phyloP scores from a whole-genome alignment of 2,329 filamentous ascomycete genomes.

The Nemania abortiva region DNA sequence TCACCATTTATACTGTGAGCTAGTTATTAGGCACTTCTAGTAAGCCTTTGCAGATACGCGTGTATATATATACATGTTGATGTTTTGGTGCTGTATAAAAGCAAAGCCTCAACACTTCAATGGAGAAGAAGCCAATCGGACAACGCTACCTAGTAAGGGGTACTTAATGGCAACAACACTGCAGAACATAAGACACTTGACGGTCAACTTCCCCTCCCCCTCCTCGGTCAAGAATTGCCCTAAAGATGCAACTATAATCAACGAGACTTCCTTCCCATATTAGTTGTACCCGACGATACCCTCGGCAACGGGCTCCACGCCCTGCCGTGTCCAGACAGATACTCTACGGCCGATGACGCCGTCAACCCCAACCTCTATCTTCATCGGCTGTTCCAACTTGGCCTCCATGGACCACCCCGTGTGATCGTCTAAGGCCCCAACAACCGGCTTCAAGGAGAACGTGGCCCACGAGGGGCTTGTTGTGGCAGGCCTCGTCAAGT shows the following conservation, averaged over 20 bases:
- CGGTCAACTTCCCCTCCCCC: neutral
- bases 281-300: constrained; percentile 64
- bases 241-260: neutral
- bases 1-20: no score
- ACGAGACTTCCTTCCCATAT: constrained; percentile 4
- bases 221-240: neutral
- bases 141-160: neutral
- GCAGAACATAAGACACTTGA: neutral
- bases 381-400: constrained; percentile 55
- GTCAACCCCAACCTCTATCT: constrained; percentile 58
- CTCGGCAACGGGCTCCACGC: constrained; percentile 56
- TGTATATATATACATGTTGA: no score
- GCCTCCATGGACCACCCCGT: constrained; percentile 50
- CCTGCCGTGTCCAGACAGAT: constrained; percentile 53
- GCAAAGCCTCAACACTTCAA: no score
- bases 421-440: constrained; percentile 16
- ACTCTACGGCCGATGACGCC: constrained; percentile 64
- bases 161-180: neutral
- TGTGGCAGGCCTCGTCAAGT: constrained; percentile 55
- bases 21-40: no score
- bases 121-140: no score
- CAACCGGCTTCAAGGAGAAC: constrained; percentile 50
- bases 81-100: no score
- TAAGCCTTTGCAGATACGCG: no score
- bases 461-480: constrained; percentile 60